A percentile compares a stretch with the other conserved stretches of the same genome.
Conservation (phyloP, 176 grass and related monocot genomes). For the Aechmea fasciata region DNA sequence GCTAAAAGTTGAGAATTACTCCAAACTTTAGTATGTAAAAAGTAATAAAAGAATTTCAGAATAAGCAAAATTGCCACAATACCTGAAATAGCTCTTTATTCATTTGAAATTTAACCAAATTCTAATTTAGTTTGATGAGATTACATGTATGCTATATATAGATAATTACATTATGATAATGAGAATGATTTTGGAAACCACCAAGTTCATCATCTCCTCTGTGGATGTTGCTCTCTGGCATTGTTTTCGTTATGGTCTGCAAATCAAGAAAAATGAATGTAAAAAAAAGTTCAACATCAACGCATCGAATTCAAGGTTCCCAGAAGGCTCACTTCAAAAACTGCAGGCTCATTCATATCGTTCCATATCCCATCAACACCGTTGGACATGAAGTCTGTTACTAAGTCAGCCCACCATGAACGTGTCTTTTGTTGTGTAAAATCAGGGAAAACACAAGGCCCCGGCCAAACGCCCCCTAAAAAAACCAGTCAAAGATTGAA, state of each 20-base stretch:
- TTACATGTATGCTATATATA: not conserved
- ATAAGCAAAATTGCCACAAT: not conserved
- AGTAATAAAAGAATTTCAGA: not conserved
- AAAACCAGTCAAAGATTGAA: constrained; percentile 7
- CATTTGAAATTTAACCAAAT: not conserved
- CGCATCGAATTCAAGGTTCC: constrained; percentile 9
- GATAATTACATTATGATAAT: constrained; percentile 80
- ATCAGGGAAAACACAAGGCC: constrained; percentile 97
- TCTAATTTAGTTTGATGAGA: not conserved
- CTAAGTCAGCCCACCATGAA: constrained; percentile 79
- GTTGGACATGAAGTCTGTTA: constrained; percentile 67
- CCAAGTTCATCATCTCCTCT: constrained; percentile 69
- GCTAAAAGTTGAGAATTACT: not conserved
- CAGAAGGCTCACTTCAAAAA: constrained; percentile 54
- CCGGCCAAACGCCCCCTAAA: constrained; percentile 85
- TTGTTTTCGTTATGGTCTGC: constrained; percentile 88
- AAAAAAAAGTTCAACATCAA: not conserved
- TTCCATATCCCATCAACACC: constrained; percentile 97
- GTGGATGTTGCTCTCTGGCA: constrained; percentile 86
- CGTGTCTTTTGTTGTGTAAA: constrained; percentile 67
- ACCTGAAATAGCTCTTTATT: not conserved
- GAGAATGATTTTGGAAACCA: constrained; percentile 71
- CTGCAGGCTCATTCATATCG: constrained; percentile 94
- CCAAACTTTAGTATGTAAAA: not conserved
- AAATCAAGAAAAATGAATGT: constrained; percentile 6